Base-by-base conservation (phyloP, 208 protist genomes). In the Leishmania martiniquensis region DNA sequence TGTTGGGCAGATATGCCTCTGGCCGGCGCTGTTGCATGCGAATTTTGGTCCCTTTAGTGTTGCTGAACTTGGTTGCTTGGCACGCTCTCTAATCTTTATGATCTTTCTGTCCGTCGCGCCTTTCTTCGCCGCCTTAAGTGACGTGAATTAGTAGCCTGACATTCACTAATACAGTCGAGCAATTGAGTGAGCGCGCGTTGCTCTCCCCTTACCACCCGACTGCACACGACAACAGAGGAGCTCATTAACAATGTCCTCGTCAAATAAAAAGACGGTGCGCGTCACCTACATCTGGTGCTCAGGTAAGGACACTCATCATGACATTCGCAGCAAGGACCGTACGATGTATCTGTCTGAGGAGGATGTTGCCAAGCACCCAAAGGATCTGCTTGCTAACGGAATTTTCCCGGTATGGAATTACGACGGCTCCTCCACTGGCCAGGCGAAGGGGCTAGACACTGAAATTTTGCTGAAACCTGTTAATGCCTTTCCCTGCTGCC, bases 331-430 rank as follows among this genome's bases (percentile, higher is more conserved):
- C 80, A 97, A 97, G 83, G 91, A 96, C 80, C 78, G 91, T 52
- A 97, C 93, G 13, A 85, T 96, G 85, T 95, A 93, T 73, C 78
- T 95, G 3, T 85, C 85, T 22, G 59, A 70, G 42, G 86, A 89
- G 12, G 77, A 96, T 52, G 15, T 93, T 25, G 52, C 77, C 47
- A 87, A 90, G 80, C 77, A 87, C 42, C 93, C 93, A 17, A 94
- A 95, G 78, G 84, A 89, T n/a, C 75, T 95, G 57, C 85, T 94
- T 20, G 88, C 85, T 4, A 84, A 89, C 42, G 88, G 87, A 0
- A 47, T 93, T 72, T 95, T 99, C 44, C 97, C 98, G 13, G 84
- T 97, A n/a, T 99, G 98, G 98, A 99, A 99, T 87, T 99, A 97
- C 82, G 98, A 99, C 77, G 98, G 98, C 62, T 99, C 98, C 25